Conservation (phyloP, 2,329 filamentous ascomycete genomes). For the Phialophora chinensis region DNA sequence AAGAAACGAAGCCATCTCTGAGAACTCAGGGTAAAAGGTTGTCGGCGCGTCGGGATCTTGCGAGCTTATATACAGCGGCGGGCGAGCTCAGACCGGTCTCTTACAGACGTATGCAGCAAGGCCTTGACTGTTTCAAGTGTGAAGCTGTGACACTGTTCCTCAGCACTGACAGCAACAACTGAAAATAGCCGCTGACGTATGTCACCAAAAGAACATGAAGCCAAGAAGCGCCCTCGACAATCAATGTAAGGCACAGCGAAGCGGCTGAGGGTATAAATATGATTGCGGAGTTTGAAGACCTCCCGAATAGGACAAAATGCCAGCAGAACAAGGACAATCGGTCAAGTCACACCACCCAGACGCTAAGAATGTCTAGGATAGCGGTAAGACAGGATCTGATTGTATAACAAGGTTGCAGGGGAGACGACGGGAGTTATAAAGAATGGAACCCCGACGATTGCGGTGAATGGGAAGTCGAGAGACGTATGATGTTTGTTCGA, state of each 20-base stretch:
- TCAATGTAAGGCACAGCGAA: slow-evolving; percentile 15
- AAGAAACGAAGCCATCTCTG: slow-evolving; percentile 19
- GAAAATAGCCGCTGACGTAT: slow-evolving; percentile 10
- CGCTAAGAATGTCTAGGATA: slow-evolving; percentile 8
- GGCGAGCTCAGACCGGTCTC: neutral
- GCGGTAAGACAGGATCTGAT: slow-evolving; percentile 11
- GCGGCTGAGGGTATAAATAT: slow-evolving; percentile 25
- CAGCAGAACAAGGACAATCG: slow-evolving; percentile 22
- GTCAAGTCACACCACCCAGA: slow-evolving; percentile 24
- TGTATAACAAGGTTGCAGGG: slow-evolving; percentile 12
- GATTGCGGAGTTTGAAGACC: slow-evolving; percentile 19
- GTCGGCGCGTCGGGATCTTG: neutral
- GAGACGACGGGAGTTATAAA: slow-evolving; percentile 1
- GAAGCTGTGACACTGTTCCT: slow-evolving; percentile 11
- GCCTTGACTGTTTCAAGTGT: neutral
- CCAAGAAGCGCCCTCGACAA: slow-evolving; percentile 12
- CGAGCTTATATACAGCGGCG: slow-evolving; percentile 12
- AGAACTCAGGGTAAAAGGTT: neutral
- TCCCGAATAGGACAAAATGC: slow-evolving; percentile 26
- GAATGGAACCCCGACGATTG: slow-evolving; percentile 15
- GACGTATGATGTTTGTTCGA: slow-evolving; percentile 8
- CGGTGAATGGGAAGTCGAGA: slow-evolving; percentile 13
- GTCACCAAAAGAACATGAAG: slow-evolving; percentile 10
- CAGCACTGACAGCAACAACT: neutral
- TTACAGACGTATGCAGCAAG: neutral